These are phyloP conservation scores for Russula olivacea DNA, from an alignment of 768 basidiomycete genomes.

Conservation along the genomic window DNA sequence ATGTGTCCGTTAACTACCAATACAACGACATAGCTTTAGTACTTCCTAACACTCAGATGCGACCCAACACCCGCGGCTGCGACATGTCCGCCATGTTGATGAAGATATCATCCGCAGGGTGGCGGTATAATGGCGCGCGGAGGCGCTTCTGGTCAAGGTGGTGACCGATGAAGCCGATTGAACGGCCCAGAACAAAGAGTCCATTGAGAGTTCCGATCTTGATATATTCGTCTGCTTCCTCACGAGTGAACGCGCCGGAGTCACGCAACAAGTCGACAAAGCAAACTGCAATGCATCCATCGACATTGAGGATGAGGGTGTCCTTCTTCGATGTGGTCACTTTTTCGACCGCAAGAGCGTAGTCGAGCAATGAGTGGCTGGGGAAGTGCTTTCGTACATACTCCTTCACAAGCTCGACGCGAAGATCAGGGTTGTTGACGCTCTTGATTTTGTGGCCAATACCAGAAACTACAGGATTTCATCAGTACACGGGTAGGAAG, in stretches of 20 bases:
- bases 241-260: conserved; percentile 88
- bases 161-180: conserved; percentile 96
- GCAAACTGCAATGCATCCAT: conserved; percentile 92
- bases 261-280: conserved; percentile 93
- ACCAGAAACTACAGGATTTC: conserved; percentile 63
- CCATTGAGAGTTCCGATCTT: conserved; percentile 96
- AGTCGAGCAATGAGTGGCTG: conserved; percentile 85
- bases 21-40: conserved; percentile 13
- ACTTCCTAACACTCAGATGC: conserved; percentile 25
- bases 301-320: conserved; percentile 94
- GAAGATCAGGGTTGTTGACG: conserved; percentile 91
- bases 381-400: conserved; percentile 96
- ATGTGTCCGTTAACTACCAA: conserved; percentile 6
- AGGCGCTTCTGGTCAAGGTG: conserved; percentile 96
- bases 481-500: conserved; percentile 7
- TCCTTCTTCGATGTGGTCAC: conserved; percentile 98
- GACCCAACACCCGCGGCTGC: conserved; percentile 73
- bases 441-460: conserved; percentile 99
- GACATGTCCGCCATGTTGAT: conserved; percentile 87
- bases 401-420: conserved; percentile 92
- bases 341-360: conserved; percentile 94
- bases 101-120: conserved; percentile 93
- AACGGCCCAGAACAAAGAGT: conserved; percentile 94
- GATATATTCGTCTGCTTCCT: conserved; percentile 97
- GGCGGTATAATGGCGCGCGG: conserved; percentile 87